Conservation (phyloP, 176 grass and related monocot species). For the Musa schizocarpa region DNA sequence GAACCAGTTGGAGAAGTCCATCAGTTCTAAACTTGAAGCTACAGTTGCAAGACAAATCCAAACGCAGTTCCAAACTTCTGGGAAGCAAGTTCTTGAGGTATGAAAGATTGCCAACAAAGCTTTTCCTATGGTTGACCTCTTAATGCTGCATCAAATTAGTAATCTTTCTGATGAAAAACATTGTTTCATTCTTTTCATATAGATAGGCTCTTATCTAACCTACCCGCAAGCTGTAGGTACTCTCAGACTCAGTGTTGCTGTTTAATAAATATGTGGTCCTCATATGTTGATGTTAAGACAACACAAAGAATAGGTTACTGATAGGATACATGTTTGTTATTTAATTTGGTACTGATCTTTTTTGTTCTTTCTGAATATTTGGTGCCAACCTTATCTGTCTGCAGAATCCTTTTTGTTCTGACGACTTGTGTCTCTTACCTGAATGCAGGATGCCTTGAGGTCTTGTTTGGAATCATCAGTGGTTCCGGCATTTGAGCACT, state of each 20-base stretch:
- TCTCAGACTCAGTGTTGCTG: neutral
- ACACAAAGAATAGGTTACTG: neutral
- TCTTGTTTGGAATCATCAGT: slow-evolving; percentile 66
- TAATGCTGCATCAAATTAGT: neutral
- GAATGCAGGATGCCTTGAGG: slow-evolving; percentile 64
- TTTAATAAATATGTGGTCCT: too few relatives aligned
- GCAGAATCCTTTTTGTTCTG: neutral
- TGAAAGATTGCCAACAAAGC: slow-evolving; percentile 6
- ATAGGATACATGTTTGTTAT: neutral
- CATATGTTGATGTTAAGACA: too few relatives aligned
- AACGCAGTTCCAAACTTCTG: slow-evolving; percentile 69
- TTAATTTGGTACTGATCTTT: neutral
- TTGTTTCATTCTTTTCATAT: neutral
- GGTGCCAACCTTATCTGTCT: neutral
- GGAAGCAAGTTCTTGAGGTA: slow-evolving; percentile 79
- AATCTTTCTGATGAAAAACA: neutral
- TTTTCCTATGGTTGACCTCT: neutral
- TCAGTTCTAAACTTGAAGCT: slow-evolving; percentile 69
- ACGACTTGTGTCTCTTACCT: neutral
- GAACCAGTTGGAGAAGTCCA: slow-evolving; percentile 83
- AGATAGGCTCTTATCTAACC: too few relatives aligned
- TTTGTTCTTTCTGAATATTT: neutral
- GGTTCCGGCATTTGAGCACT: slow-evolving; percentile 86
- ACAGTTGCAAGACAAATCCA: slow-evolving; percentile 71
- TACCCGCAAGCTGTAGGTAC: neutral